Base-by-base conservation (phyloP, 768 basidiomycete species). In the Porpolomopsis calyptriformis region DNA sequence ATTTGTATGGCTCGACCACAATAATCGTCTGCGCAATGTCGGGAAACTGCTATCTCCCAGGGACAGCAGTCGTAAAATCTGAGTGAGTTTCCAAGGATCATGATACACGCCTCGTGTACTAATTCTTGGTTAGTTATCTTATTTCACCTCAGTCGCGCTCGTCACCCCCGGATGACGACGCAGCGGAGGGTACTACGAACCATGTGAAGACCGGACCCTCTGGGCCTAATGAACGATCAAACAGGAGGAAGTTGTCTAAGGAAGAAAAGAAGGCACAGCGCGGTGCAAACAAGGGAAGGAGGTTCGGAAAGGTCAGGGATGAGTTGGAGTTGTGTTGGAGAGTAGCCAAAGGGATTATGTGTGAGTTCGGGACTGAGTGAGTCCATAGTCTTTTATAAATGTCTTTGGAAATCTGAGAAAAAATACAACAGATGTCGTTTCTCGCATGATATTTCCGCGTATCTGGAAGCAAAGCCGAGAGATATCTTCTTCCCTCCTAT, bases 301-400 rank as follows among this genome's bases (percentile, higher is more conserved):
- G 79, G 11, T 92, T 90, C 61, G 79, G 73, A 14, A 83, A 83
- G 57, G 70, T 85, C 14, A 71, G 77, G 44, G 92, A 93, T 56
- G 84, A 85, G 36, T 63, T 89, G 2, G 81, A 89, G 26, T 65
- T 97, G 22, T 97, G 93, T 64, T 85, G 81, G 76, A 75, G 72
- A 43, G 64, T 90, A 43, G 91, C 88, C 2, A 76, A 70, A 43
- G 85, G 82, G 0, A 65, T 69, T 26, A 54, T 67, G 6, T 96
- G 92, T 57, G 80, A 85, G 51, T 77, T 78, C 53, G 85, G 85
- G 16, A 63, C 69, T 43, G 70, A 78, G 79, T 83, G 52, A 53
- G 77, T 73, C 1, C 24, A 22, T 34, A 7, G 4, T 34, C 43
- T 14, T 42, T 3, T 23, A 7, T 23, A 26, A n/a, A n/a, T 40